A percentile compares a stretch with the other conserved stretches of the same genome.
Conservation (phyloP, 106 monocot genomes). For the Dactylorhiza incarnata region DNA sequence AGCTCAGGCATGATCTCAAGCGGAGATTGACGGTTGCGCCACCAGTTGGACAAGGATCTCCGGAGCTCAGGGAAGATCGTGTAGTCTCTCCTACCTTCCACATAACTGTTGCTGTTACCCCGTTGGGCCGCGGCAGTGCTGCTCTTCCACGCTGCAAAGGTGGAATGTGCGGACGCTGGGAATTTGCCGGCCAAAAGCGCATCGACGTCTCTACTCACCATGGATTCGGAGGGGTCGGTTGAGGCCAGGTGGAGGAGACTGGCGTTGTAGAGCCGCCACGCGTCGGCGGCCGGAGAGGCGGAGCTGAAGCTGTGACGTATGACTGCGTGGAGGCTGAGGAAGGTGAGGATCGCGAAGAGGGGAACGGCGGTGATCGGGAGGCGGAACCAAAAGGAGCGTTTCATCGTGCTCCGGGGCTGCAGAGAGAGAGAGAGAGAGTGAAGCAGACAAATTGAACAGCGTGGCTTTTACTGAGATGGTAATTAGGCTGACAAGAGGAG, state of each 20-base stretch:
- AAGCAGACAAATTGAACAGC: no score
- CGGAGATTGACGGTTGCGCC: conserved; percentile 24
- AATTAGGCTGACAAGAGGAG: no score
- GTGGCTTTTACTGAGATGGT: no score
- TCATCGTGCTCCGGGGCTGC: conserved; percentile 7
- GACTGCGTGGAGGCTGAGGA: conserved; percentile 35
- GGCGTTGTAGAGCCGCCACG: conserved; percentile 10
- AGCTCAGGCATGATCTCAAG: conserved; percentile 59
- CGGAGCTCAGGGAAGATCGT: conserved; percentile 33
- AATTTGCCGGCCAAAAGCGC: conserved; percentile 29
- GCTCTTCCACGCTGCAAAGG: not conserved
- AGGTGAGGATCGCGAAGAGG: conserved; percentile 31
- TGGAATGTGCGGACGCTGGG: not conserved
- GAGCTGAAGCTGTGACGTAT: conserved; percentile 1
- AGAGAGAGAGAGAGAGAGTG: no score
- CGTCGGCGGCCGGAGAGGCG: not conserved
- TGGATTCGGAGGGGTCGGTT: conserved; percentile 18
- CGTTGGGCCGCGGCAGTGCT: conserved; percentile 14
- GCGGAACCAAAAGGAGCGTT: conserved; percentile 15
- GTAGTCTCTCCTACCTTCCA: conserved; percentile 1
- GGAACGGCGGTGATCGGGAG: conserved; percentile 25
- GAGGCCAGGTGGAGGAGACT: conserved; percentile 25
- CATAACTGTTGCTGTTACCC: not conserved
- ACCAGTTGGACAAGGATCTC: conserved; percentile 31
- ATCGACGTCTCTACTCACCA: conserved; percentile 23